These are phyloP conservation scores for Colletotrichum spaethianum DNA, from an alignment of 2,329 filamentous ascomycete genomes.

Conservation along the genomic window DNA sequence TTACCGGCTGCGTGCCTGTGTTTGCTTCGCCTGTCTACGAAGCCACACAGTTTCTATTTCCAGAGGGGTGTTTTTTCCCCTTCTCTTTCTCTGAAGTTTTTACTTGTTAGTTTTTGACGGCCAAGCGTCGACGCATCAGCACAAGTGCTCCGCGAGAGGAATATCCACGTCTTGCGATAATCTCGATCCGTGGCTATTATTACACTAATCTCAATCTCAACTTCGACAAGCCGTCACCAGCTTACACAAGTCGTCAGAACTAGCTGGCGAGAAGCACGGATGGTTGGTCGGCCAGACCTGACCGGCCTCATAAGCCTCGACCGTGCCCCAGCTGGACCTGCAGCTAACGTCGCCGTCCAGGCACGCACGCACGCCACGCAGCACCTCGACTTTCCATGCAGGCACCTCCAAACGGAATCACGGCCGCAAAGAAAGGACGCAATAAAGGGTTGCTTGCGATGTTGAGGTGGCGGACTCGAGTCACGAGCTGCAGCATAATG, in stretches of 20 bases:
- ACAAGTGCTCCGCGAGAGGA: background rate
- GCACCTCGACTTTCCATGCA: background rate
- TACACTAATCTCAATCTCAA: background rate
- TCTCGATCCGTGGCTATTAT: background rate
- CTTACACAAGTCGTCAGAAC: background rate
- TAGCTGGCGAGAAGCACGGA: background rate
- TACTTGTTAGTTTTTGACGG: too few species aligned
- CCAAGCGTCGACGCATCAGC: background rate
- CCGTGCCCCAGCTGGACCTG: slow-evolving; percentile 23
- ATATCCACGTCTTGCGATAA: background rate
- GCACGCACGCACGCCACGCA: slow-evolving; percentile 3
- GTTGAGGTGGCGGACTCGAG: background rate
- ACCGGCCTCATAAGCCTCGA: slow-evolving; percentile 19
- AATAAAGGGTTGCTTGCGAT: background rate
- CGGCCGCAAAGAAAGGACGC: background rate
- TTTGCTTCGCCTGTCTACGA: background rate
- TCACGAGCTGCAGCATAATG: background rate
- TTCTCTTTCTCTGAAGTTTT: too few species aligned
- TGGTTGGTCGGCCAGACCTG: slow-evolving; percentile 8
- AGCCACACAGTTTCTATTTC: background rate
- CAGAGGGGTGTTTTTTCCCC: background rate
- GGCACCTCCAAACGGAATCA: background rate
- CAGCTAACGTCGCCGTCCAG: slow-evolving; percentile 17
- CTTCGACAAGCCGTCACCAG: background rate
- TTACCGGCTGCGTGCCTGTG: background rate